These are phyloP conservation scores for Colletotrichum sansevieriae DNA, from an alignment of 2,329 filamentous ascomycete species.

Conservation along the genomic window DNA sequence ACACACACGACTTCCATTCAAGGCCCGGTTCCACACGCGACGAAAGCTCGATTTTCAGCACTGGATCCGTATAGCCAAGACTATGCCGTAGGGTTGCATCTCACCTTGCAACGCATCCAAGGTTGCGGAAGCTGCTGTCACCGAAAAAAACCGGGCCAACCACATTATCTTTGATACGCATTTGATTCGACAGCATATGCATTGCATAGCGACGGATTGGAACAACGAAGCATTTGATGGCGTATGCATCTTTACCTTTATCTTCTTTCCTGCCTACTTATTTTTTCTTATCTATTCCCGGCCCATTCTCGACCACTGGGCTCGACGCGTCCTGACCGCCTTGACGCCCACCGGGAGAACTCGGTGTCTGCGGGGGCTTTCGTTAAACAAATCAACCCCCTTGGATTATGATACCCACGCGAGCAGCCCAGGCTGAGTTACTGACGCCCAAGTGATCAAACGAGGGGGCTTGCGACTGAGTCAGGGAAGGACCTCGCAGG, in stretches of 20 bases:
- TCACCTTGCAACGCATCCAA: constrained; percentile 26
- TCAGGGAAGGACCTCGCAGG: constrained; percentile 28
- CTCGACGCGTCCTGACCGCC: constrained; percentile 5
- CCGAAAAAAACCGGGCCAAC: constrained; percentile 14
- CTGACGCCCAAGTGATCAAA: constrained; percentile 35
- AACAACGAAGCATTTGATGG: constrained; percentile 35
- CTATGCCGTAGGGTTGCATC: constrained; percentile 17
- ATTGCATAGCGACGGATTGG: constrained; percentile 42
- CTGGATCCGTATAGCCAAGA: constrained; percentile 27
- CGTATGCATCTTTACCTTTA: constrained; percentile 25
- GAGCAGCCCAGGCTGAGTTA: constrained; percentile 31
- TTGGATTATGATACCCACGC: constrained; percentile 11
- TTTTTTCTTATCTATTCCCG: background rate
- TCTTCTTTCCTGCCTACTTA: background rate
- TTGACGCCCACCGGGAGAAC: constrained; percentile 1
- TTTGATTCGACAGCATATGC: constrained; percentile 37
- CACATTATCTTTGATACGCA: constrained; percentile 10
- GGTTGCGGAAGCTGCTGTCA: constrained; percentile 21
- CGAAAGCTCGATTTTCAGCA: background rate
- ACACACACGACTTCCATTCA: constrained; percentile 5
- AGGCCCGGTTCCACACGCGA: constrained; percentile 33
- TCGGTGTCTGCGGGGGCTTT: constrained; percentile 28
- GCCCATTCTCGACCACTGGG: background rate
- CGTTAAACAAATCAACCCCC: constrained; percentile 7
- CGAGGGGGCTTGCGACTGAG: constrained; percentile 21